Evolutionary conservation across 176 grass and related monocot species (phyloP), one percentile per base, ranked within the genome.

Genomic region (Carex cristatella): DNA sequence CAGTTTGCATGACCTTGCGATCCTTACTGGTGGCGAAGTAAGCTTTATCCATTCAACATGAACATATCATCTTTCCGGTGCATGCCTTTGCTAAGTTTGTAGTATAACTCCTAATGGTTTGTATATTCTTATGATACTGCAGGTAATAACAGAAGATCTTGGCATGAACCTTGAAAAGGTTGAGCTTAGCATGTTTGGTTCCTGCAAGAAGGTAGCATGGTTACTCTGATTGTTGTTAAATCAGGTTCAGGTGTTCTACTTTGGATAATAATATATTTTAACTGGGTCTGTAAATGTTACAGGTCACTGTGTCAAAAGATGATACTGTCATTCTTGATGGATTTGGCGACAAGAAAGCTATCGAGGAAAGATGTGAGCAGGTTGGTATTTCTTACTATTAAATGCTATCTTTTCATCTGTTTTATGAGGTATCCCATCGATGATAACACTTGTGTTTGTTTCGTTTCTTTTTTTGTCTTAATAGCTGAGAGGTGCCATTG

Each of bases 241-340:
- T 40, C 7, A 65, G 11, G 9, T 27, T 51, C 28, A 65, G 18
- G 1, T 49, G 6, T 61, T 61, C 79, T 46, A 19, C 4, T 64
- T 66, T 82, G 23, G 30, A 13, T 53, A 33, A 33, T 62, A 49
- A 7, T 35, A 37, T 60, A 42, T 54, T 33, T 62, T 51, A 51
- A 79, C 71, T 77, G 3, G 7, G 2, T 69, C 8, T 86, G 84
- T n/a, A 79, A 85, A 67, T 80, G 18, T 60, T 90, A 27, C 86
- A 98, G 95, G 96, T 95, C 49, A 99, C 93, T 35, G 87, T 99
- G 37, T 95, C 96, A 33, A 99, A 99, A 91, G 93, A 99, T 79
- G 91, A 99, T 83, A 99, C 96, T 75, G 96, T 99, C 69, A 91
- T 99, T 88, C 93, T 99, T 89, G 91, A 99, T 87, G 96, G 93